Evolutionary conservation across 768 basidiomycete genomes (phyloP), one percentile per base, ranked within the genome.

Genomic region (Leccinum incarnatum): DNA sequence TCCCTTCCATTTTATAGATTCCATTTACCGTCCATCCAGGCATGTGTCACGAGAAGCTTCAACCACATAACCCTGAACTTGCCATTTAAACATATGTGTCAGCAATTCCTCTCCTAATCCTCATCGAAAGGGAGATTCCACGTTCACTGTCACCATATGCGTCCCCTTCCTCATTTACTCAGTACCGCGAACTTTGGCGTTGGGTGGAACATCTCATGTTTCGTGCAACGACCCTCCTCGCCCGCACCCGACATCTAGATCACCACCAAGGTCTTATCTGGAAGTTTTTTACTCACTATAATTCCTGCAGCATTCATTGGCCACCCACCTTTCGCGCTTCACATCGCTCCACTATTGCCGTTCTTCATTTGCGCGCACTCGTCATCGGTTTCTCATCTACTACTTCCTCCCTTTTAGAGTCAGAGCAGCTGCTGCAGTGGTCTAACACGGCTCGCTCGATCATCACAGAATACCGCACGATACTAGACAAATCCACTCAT

Each of bases 161-260:
- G 1, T 68, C 54, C 57, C 68, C 30, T 75, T 74, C 81, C 2
- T 78, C 85, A 5, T 93, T 93, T 65, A 69, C 75, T 4, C 81
- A 81, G 49, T 85, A 89, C 56, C 87, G 89, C 7, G 95, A 98
- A 66, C 78, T 95, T 10, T 94, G 92, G 79, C 80, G 93, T 52
- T 95, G 91, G 90, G 78, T 83, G 3, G 93, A 96, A 65, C 80
- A 86, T 19, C 78, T 92, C 23, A 76, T 95, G n/a, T 89, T 90
- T 77, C 83, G 95, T n/a, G 86, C 86, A 2, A 80, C 91, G 46
- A 75, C 90, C 2, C 72, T 93, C 0, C 81, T 85, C 15, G 76
- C 91, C 3, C 79, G 80, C 14, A 73, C 75, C 0, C 76, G 74
- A 14, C 63, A 66, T 56, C 68, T 69, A 10, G 74, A 77, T 50